Base-by-base conservation (phyloP, 192 early-diverging fungal genomes). In the Podila clonocystis region DNA sequence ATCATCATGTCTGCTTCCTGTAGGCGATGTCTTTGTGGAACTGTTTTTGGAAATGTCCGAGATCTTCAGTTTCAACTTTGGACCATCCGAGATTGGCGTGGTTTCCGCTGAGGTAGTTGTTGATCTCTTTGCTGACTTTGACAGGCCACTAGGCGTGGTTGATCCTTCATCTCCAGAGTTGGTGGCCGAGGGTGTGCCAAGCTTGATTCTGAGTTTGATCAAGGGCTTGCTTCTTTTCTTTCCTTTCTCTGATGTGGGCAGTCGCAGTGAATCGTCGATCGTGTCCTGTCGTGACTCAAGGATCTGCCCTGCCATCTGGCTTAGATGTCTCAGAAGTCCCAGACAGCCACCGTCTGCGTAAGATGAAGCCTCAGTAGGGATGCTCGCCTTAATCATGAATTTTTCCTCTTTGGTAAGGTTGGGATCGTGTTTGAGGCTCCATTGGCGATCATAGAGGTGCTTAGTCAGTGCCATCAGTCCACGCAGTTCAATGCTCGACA, bases 181-280 rank as follows among this genome's bases (percentile, higher is more conserved):
- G 7, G 67, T 61, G 0, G 57, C 55, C 5, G 62, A 69, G 3
- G 76, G 22, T 2, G 76, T 66, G 19, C 49, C 71, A 59, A 79
- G 28, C 20, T 79, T 79, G 64, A 79, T 61, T 12, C 69, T 67
- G 15, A 79, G 34, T 31, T 72, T 79, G 60, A 79, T 58, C 61
- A 33, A 59, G 15, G 76, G 70, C 50, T 70, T 76, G 13, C 31
- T 50, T 48, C 60, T 61, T 38, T 30, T 30, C 3, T 49, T 62
- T 50, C 67, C 65, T 50, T 72, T 48, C 31, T 67, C 61, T n/a
- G 60, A 22, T 5, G 28, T 30, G 7, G 49, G 33, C n/a, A 31
- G 70, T 12, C 20, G 17, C 8, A 45, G 24, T 15, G 5, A 20
- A 4, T n/a, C 33, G 0, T 34, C 63, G 3, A 28, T 24, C 28